Evolutionary conservation across 2,329 filamentous ascomycete species (phyloP).

Genomic region (Alternaria incomplexa): DNA sequence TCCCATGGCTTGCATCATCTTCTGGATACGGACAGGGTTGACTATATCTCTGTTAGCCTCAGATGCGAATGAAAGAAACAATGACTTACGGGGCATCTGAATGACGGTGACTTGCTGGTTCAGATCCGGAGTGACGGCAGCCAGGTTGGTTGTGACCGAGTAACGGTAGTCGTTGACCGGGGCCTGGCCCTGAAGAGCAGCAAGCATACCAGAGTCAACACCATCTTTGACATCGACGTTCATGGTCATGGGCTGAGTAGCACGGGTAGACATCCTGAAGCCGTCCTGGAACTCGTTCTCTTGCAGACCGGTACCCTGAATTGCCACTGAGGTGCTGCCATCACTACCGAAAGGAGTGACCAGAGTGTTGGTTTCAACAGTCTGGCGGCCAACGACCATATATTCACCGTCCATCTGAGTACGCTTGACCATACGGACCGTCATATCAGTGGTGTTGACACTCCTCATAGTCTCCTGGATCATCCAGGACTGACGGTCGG

Average conservation of each 20-base stretch:
- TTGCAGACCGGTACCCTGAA: slow-evolving; percentile 45
- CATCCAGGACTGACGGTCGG: slow-evolving; percentile 48
- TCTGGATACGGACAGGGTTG: slow-evolving; percentile 44
- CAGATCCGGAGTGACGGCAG: slow-evolving; percentile 40
- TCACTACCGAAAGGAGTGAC: slow-evolving; percentile 42
- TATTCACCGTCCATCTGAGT: slow-evolving; percentile 47
- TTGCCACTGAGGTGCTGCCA: slow-evolving; percentile 32
- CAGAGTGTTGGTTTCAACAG: slow-evolving; percentile 41
- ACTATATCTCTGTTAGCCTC: slow-evolving; percentile 29
- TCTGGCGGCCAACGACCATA: slow-evolving; percentile 47
- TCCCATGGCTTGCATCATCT: slow-evolving; percentile 44
- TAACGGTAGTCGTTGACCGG: slow-evolving; percentile 47
- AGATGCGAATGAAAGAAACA: too few relatives aligned
- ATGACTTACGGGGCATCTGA: slow-evolving; percentile 44
- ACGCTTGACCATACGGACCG: slow-evolving; percentile 45
- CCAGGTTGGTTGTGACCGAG: slow-evolving; percentile 42
- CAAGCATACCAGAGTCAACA: slow-evolving; percentile 41
- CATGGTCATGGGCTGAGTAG: slow-evolving; percentile 46
- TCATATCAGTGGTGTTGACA: slow-evolving; percentile 47
- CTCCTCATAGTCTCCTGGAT: slow-evolving; percentile 46
- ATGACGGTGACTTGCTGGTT: slow-evolving; percentile 47
- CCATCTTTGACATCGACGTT: slow-evolving; percentile 46
- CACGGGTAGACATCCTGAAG: slow-evolving; percentile 46
- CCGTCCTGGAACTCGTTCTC: slow-evolving; percentile 49
- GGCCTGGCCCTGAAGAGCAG: slow-evolving; percentile 38